These are phyloP conservation scores for Blastocystis sp. DNA, from an alignment of 352 stramenopile species.

Conservation along the genomic window DNA sequence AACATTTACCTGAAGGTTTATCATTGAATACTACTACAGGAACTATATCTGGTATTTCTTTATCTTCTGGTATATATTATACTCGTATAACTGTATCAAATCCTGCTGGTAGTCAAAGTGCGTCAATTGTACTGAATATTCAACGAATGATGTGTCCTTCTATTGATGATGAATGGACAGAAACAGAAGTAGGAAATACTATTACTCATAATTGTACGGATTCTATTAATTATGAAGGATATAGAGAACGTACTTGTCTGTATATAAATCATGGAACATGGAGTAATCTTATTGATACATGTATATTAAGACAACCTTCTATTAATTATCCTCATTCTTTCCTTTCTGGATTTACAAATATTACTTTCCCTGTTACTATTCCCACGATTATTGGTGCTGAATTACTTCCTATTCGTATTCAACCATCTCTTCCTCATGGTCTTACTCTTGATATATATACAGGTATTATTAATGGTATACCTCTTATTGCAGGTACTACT, in stretches of 20 bases:
- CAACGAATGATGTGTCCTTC: conserved; percentile 5
- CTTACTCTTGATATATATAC: conserved; percentile 6
- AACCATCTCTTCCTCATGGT: conserved; percentile 3
- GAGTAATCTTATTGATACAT: conserved; percentile 14
- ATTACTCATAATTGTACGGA: too few relatives aligned
- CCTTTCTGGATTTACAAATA: neutral
- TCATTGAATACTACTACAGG: conserved; percentile 14
- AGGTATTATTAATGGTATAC: conserved; percentile 22
- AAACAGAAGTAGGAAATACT: conserved; percentile 21
- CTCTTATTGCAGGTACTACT: neutral
- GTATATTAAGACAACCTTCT: neutral
- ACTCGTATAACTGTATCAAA: conserved; percentile 29
- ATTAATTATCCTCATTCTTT: conserved; percentile 1
- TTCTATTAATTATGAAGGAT: conserved; percentile 5
- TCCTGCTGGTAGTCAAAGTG: conserved; percentile 7
- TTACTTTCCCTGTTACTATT: conserved; percentile 9
- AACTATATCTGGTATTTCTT: conserved; percentile 9
- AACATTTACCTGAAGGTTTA: conserved; percentile 4
- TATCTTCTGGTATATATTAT: conserved; percentile 4
- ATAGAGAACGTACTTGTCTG: conserved; percentile 23
- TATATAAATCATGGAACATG: neutral
- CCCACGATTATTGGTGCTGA: conserved; percentile 17
- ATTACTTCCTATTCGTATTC: neutral
- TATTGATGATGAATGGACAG: conserved; percentile 4
- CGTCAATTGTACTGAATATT: conserved; percentile 16